A percentile compares a stretch with the other conserved stretches of the same genome.
phyloP scores from a whole-genome alignment of 352 stramenopile genomes.

The Phytophthora pini region DNA sequence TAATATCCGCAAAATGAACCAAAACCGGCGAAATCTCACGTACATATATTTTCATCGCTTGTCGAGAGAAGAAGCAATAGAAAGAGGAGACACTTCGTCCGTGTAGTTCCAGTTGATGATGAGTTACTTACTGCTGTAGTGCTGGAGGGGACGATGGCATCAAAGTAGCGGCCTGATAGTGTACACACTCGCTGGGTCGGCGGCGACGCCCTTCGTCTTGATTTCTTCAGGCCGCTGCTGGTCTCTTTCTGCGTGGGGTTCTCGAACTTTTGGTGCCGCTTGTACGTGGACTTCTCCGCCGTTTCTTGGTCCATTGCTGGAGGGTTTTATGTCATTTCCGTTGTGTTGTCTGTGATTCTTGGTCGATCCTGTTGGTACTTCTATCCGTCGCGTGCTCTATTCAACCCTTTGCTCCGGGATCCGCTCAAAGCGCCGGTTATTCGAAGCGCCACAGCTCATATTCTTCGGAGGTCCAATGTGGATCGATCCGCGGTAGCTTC shows the following conservation, averaged over 20 bases:
- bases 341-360: slow-evolving; percentile 17
- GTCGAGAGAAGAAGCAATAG: slow-evolving; percentile 15
- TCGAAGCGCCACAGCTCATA: slow-evolving; percentile 49
- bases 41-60: slow-evolving; percentile 35
- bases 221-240: slow-evolving; percentile 18
- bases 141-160: slow-evolving; percentile 3
- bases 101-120: slow-evolving; percentile 26
- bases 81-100: slow-evolving; percentile 32
- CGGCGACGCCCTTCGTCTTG: slow-evolving; percentile 10
- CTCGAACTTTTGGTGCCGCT: slow-evolving; percentile 19
- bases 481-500: slow-evolving; percentile 80
- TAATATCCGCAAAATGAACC: too few species aligned
- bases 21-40: slow-evolving; percentile 27
- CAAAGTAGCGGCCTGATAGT: slow-evolving; percentile 23
- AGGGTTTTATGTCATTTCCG: slow-evolving; percentile 30
- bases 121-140: slow-evolving; percentile 10
- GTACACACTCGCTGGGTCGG: slow-evolving; percentile 20
- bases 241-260: slow-evolving; percentile 10
- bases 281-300: slow-evolving; percentile 48
- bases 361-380: slow-evolving; percentile 26
- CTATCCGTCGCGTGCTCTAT: slow-evolving; percentile 37
- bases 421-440: slow-evolving; percentile 60
- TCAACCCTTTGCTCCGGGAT: slow-evolving; percentile 73
- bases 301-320: slow-evolving; percentile 34
- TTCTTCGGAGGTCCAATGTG: slow-evolving; percentile 72